phyloP scores from a whole-genome alignment of 75 land plant species.

The Selaginella tamariscina region DNA sequence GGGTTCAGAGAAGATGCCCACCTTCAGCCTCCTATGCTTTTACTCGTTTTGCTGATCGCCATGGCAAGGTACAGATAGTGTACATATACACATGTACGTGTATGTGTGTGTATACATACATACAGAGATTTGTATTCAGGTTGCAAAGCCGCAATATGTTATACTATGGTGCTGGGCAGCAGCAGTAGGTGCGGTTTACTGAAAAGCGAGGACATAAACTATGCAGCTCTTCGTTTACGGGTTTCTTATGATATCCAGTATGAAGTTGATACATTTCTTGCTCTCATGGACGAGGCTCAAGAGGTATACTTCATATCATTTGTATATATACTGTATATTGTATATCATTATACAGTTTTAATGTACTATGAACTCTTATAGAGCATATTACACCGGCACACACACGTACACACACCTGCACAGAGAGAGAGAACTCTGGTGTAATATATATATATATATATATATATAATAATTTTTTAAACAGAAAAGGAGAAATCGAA shows the following conservation, averaged over 20 bases:
- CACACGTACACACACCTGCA: background rate
- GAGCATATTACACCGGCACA: background rate
- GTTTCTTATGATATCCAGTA: slow-evolving; percentile 72
- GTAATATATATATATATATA: background rate
- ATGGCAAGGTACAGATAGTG: slow-evolving; percentile 44
- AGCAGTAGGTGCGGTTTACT: slow-evolving; percentile 90
- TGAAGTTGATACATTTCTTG: slow-evolving; percentile 59
- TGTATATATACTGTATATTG: background rate
- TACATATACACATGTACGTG: background rate
- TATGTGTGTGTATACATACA: background rate
- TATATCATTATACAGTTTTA: background rate
- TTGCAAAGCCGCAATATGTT: slow-evolving; percentile 77
- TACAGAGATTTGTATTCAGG: slow-evolving; percentile 40
- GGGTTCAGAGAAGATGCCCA: slow-evolving; percentile 59
- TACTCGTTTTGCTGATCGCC: slow-evolving; percentile 56
- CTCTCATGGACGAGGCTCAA: slow-evolving; percentile 53
- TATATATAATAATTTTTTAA: too few relatives aligned
- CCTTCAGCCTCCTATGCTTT: slow-evolving; percentile 52
- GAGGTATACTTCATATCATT: slow-evolving; percentile 28
- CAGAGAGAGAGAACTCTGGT: background rate
- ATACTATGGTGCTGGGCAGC: slow-evolving; percentile 90
- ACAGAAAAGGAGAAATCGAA: slow-evolving; percentile 65
- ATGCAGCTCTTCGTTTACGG: slow-evolving; percentile 67
- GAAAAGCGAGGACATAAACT: slow-evolving; percentile 75
- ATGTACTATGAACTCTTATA: background rate